These are phyloP conservation scores for Boletus hoseneyae DNA, from an alignment of 1,284 basidiomycete genomes.

Conservation along the genomic window DNA sequence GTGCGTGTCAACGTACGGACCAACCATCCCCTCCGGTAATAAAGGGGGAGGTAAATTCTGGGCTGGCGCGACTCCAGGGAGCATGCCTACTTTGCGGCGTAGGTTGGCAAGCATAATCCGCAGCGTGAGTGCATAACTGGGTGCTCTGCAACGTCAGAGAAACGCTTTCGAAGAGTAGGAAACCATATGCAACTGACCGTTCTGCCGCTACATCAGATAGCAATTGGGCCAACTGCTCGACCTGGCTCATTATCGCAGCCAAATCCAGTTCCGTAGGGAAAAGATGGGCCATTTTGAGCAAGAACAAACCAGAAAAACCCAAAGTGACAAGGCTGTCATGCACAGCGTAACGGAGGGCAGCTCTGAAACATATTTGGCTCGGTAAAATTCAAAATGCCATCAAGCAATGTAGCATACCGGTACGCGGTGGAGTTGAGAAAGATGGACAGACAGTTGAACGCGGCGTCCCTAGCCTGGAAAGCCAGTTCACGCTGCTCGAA, in stretches of 20 bases:
- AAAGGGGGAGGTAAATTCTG: constrained; percentile 49
- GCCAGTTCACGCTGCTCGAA: constrained; percentile 92
- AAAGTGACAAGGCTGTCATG: constrained; percentile 91
- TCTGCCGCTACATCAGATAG: constrained; percentile 86
- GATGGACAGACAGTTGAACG: constrained; percentile 77
- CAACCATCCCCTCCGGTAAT: constrained; percentile 54
- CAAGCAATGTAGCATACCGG: constrained; percentile 43
- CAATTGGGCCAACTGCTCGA: constrained; percentile 80
- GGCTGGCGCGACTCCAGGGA: constrained; percentile 49
- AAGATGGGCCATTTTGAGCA: constrained; percentile 87
- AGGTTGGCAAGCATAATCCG: constrained; percentile 89
- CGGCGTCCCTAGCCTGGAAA: constrained; percentile 91
- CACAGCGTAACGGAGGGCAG: constrained; percentile 83
- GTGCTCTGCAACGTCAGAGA: constrained; percentile 11
- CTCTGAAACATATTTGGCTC: constrained; percentile 39
- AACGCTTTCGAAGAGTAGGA: constrained; percentile 1
- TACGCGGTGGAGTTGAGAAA: constrained; percentile 78
- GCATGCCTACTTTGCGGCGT: constrained; percentile 77
- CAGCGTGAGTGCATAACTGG: constrained; percentile 81
- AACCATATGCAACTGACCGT: constrained; percentile 42
- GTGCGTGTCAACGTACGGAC: constrained; percentile 47
- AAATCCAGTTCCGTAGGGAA: constrained; percentile 82
- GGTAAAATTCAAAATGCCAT: background rate
- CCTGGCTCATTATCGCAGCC: constrained; percentile 68
- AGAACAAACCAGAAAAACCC: constrained; percentile 88